Conservation (phyloP, 805 yeast genomes). For the Sporopachydermia lactativora region DNA sequence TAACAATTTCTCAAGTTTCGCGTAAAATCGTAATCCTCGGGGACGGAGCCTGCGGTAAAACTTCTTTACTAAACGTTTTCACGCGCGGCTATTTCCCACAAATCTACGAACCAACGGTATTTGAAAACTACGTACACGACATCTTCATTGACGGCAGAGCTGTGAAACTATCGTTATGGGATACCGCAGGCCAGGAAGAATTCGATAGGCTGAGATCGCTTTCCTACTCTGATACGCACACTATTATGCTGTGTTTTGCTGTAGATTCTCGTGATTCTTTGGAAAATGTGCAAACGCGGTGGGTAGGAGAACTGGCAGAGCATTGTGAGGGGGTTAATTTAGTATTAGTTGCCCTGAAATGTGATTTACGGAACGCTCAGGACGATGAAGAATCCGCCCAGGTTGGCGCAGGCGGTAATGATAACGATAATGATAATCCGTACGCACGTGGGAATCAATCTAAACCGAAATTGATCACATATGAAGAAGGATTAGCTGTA, state of each 20-base stretch:
- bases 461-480: slow-evolving; percentile 47
- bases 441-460: slow-evolving; percentile 16
- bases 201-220: slow-evolving; percentile 87
- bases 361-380: slow-evolving; percentile 72
- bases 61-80: slow-evolving; percentile 86
- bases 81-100: slow-evolving; percentile 97
- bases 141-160: slow-evolving; percentile 91
- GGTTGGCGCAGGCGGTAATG: slow-evolving; percentile 16
- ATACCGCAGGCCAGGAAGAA: slow-evolving; percentile 98
- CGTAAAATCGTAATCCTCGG: slow-evolving; percentile 91
- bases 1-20: slow-evolving; percentile 37
- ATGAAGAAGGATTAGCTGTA: slow-evolving; percentile 86
- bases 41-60: slow-evolving; percentile 98
- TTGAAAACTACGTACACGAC: slow-evolving; percentile 94
- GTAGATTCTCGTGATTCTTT: slow-evolving; percentile 90
- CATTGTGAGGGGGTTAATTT: slow-evolving; percentile 94
- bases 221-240: slow-evolving; percentile 90
- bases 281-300: slow-evolving; percentile 87
- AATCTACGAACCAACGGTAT: slow-evolving; percentile 95
- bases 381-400: slow-evolving; percentile 27
- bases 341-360: slow-evolving; percentile 86
- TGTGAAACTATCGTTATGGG: slow-evolving; percentile 90
- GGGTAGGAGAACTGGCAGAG: slow-evolving; percentile 96
- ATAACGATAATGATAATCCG: slow-evolving; percentile 19
- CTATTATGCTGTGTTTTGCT: slow-evolving; percentile 91